Evolutionary conservation across 1,284 basidiomycete genomes (phyloP).

Genomic region (Fistulinella cinereoalba): DNA sequence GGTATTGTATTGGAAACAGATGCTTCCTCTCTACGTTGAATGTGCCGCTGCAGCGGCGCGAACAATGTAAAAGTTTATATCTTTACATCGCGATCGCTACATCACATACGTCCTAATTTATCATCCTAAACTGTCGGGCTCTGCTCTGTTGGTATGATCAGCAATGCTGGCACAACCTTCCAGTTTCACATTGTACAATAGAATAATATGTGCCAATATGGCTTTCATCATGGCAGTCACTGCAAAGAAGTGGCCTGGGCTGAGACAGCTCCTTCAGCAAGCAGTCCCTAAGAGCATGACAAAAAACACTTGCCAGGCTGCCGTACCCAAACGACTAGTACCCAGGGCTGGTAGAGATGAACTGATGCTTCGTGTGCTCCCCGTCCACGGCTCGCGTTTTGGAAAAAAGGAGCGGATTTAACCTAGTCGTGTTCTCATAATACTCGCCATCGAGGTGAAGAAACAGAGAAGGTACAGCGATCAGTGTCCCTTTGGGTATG

Average conservation of each 20-base stretch:
- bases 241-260: not conserved
- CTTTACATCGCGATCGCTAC: too few relatives aligned
- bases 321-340: not conserved
- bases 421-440: conserved; percentile 28
- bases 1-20: too few relatives aligned
- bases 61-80: too few relatives aligned
- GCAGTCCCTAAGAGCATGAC: not conserved
- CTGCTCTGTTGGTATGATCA: too few relatives aligned
- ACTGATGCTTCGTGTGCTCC: not conserved
- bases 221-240: not conserved
- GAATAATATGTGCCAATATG: not conserved
- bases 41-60: too few relatives aligned
- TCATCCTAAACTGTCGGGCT: too few relatives aligned
- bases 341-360: not conserved
- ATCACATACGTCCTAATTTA: too few relatives aligned
- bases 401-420: conserved; percentile 36
- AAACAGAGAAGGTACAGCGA: conserved; percentile 25
- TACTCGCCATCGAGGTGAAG: conserved; percentile 28
- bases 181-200: not conserved
- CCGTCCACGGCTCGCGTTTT: not conserved
- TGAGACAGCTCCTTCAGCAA: not conserved
- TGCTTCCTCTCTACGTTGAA: too few relatives aligned
- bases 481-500: conserved; percentile 36
- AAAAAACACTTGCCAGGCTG: not conserved
- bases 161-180: not conserved